Evolutionary conservation across 2,329 filamentous ascomycete species (phyloP), one percentile per base, ranked within the genome.

Genomic region (Colletotrichum salicis): DNA sequence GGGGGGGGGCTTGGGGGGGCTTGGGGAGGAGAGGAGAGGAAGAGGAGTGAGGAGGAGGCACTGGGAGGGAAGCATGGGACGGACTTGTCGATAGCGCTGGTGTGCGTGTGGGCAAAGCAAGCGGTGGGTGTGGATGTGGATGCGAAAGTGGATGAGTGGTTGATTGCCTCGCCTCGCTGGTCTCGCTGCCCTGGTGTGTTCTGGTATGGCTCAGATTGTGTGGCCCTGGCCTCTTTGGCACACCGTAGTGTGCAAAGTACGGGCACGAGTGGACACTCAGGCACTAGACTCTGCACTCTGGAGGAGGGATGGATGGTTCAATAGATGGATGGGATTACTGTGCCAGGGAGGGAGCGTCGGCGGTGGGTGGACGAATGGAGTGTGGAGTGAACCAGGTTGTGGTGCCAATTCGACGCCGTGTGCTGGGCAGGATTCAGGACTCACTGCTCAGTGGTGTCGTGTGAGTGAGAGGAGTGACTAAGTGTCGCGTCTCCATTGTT

Each of bases 51-150:
- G 22, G 60, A 51, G 5, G 51, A 31, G 29, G 56, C 11, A 37
- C 12, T 37, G 35, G 35, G 33, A 59, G 41, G 15, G 29, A 63
- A 51, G 58, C 63, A 60, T 63, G 55, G 66, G 73, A 68, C 64
- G 59, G 71, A 71, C 71, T 73, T 57, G 63, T 70, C 48, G 69
- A 61, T 69, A 64, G 65, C 41, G 72, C 63, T 64, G 58, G 64
- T 64, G 59, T 48, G 61, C 15, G 59, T 54, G 51, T 33, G 60
- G 59, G 59, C 12, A 33, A 57, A 27, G 54, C 70, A 57, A 57
- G 62, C 27, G 48, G 68, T 62, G 67, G 57, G 54, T 33, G 60
- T 63, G 54, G 61, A 48, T 55, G 54, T 68, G 64, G 63, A 55
- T 29, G 58, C 27, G 58, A 37, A 27, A 37, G 54, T 67, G 64